These are phyloP conservation scores for Mimosa bimucronata DNA, from an alignment of 306 rosid species.

Conservation along the genomic window DNA sequence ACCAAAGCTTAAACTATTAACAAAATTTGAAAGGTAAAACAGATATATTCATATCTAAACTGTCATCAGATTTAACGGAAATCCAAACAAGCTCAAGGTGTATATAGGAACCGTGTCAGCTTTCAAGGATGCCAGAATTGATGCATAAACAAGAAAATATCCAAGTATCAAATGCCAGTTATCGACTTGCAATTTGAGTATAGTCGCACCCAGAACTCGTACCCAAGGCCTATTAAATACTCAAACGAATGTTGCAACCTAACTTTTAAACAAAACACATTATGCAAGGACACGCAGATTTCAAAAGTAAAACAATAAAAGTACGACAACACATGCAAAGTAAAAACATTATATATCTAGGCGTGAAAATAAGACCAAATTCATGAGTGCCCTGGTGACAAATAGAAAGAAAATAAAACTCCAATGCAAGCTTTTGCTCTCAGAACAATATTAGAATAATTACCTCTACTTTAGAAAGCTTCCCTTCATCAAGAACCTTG, in stretches of 20 bases:
- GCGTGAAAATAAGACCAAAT: neutral
- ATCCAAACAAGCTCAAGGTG: neutral
- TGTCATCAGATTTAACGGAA: neutral
- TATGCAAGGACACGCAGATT: neutral
- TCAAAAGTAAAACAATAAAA: neutral
- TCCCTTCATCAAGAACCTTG: conserved; percentile 71
- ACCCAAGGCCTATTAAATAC: neutral
- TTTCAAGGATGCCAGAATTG: neutral
- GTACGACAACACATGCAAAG: neutral
- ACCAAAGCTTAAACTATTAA: neutral
- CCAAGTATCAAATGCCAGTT: neutral
- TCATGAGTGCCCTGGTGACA: neutral
- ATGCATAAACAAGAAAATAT: too few relatives aligned
- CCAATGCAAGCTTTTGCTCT: neutral
- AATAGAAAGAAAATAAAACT: neutral
- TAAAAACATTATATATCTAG: neutral
- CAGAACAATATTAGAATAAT: neutral
- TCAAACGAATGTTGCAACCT: neutral
- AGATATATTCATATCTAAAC: neutral
- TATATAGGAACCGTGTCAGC: neutral
- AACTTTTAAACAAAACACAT: neutral
- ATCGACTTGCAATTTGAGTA: neutral
- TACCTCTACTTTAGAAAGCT: conserved; percentile 72
- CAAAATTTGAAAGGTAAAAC: neutral
- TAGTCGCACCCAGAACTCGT: neutral